Base-by-base conservation (phyloP, 352 stramenopile species). In the Phytophthora pini region DNA sequence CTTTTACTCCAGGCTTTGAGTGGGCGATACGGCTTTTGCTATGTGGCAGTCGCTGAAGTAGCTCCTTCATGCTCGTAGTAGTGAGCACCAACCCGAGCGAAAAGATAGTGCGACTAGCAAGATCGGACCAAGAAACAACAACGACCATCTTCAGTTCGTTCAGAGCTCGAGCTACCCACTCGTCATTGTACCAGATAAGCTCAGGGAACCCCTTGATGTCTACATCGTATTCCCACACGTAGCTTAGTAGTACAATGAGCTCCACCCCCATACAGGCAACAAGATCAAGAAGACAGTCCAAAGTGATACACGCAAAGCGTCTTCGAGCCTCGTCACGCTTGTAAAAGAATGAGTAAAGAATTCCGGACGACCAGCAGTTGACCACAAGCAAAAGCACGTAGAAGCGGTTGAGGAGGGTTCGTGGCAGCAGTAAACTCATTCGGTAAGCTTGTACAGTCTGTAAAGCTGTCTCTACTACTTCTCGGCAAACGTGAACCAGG, bases 131-230 rank as follows among this genome's bases (percentile, higher is more conserved):
- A 1, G 70, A 78, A 27, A 75, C 53, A 0, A 78, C 59, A 8
- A 72, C 36, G 4, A 78, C 51, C 45, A 75, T 70, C 26, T 65
- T 56, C 5, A 78, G 52, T 55, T 77, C 61, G 38, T 75, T 72
- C 5, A 75, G 36, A 12, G 56, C 63, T 26, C 57, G 56, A 4
- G 61, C 65, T 0, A 60, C 26, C 65, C 70, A 78, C 26, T 69
- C 53, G 47, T 74, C 70, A 22, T 77, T 24, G 43, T 70, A 72
- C 65, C 70, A 77, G 5, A 56, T 17, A 26, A 43, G 8, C 5
- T 48, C 26, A 3, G 50, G 26, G 24, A 77, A 77, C 2, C 65
- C 59, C 3, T 8, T 8, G 1, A 55, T 8, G 0, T 26, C 5
- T 7, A 27, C 15, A 20, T 61, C 24, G 38, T 74, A 74, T 2